Evolutionary conservation across 208 protist species (phyloP).

Genomic region (Angomonas desouzai): DNA sequence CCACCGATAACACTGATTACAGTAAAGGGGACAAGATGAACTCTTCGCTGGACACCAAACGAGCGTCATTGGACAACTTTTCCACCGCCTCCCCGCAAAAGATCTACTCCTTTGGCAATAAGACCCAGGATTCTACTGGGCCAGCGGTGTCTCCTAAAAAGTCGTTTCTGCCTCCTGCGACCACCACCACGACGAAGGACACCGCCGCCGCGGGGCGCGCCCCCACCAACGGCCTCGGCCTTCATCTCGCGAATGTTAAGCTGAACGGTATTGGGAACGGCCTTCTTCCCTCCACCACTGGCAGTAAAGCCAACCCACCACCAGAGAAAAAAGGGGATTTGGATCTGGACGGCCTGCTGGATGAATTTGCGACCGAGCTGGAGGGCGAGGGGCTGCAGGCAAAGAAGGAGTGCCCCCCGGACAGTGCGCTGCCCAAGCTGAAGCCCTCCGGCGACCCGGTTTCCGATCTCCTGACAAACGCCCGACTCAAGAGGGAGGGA

Average conservation of each 20-base stretch:
- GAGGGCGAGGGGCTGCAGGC: constrained; percentile 38
- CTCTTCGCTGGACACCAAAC: background rate
- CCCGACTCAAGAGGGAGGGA: background rate
- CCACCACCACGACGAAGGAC: constrained; percentile 10
- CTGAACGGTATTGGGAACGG: constrained; percentile 1
- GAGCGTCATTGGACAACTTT: constrained; percentile 15
- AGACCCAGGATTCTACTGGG: background rate
- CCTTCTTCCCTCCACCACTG: background rate
- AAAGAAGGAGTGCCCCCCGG: constrained; percentile 14
- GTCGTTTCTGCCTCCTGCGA: background rate
- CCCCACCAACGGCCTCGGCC: constrained; percentile 1
- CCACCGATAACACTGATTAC: background rate
- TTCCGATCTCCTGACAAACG: constrained; percentile 5
- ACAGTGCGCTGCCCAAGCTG: constrained; percentile 1
- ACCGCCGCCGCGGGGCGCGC: background rate
- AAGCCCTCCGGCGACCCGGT: background rate
- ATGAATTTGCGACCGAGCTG: constrained; percentile 72
- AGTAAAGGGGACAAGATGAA: background rate
- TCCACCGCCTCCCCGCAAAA: constrained; percentile 24
- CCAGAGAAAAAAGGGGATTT: constrained; percentile 23
- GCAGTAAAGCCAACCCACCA: constrained; percentile 2
- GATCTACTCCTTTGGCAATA: background rate
- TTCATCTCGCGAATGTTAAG: constrained; percentile 24
- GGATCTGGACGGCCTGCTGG: constrained; percentile 64
- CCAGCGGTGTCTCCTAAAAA: background rate